Conservation (phyloP, 495 filamentous ascomycete species). For the Aspergillus heteromorphus region DNA sequence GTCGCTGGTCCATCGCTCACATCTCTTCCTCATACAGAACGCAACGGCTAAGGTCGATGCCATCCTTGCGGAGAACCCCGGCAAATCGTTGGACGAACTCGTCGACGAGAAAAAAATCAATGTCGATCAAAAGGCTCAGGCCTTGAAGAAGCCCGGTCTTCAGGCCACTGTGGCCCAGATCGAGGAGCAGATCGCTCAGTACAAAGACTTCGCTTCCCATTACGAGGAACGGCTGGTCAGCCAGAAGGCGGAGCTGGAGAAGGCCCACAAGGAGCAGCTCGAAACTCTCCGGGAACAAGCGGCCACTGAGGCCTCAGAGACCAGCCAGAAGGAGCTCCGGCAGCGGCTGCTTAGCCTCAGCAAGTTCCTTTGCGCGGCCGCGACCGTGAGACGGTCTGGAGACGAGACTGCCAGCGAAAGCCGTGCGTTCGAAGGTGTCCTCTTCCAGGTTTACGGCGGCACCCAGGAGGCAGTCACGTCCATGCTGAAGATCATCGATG, state of each 20-base stretch:
- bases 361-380: constrained; percentile 75
- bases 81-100: constrained; percentile 76
- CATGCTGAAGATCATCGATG: constrained; percentile 80
- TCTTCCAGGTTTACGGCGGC: constrained; percentile 85
- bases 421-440: constrained; percentile 81
- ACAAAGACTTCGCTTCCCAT: constrained; percentile 75
- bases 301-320: constrained; percentile 55
- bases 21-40: constrained; percentile 44
- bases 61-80: constrained; percentile 71
- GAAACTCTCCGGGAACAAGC: constrained; percentile 63
- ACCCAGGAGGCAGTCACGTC: constrained; percentile 72
- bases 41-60: constrained; percentile 72
- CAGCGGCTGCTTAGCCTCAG: constrained; percentile 60
- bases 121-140: constrained; percentile 81
- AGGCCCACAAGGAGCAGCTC: constrained; percentile 63
- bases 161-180: constrained; percentile 67
- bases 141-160: constrained; percentile 81
- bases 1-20: constrained; percentile 6
- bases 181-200: constrained; percentile 77
- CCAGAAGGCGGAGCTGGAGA: constrained; percentile 70
- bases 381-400: constrained; percentile 59
- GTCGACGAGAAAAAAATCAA: constrained; percentile 83
- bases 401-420: constrained; percentile 66
- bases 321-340: constrained; percentile 47
- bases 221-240: constrained; percentile 61